Base-by-base conservation (phyloP, 1,284 basidiomycete genomes). In the Amylostereum areolatum region DNA sequence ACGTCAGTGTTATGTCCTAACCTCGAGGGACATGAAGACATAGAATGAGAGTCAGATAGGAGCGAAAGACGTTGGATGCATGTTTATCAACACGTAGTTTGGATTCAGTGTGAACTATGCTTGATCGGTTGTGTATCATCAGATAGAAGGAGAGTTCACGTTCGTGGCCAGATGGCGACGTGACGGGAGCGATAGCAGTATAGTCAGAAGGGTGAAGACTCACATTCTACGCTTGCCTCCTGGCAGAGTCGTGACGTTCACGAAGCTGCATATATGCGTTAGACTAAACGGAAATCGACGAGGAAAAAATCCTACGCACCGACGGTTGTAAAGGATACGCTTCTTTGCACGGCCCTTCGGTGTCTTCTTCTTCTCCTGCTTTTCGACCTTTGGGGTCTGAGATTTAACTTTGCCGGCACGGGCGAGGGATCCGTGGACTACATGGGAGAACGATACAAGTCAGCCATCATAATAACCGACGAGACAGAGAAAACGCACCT, bases 351-450 rank as follows among this genome's bases (percentile, higher is more conserved):
- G 91, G 62, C 94, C 94, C 78, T 90, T 95, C 56, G 92, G 91
- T 41, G 75, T 80, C 86, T 96, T 96, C 83, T 94, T 93, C 87
- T 96, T 97, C 80, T 97, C 94, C 78, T 96, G 92, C 73, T 89
- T 85, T 68, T 96, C 94, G 69, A 96, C 94, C 77, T 96, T 96
- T 64, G 95, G 95, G 66, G 85, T 89, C 76, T 97, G 93, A 64
- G 89, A 92, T 80, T 92, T 97, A 83, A 98, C 95, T 86, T 98
- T 97, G 75, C 94, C 95, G 73, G 94, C 95, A 85, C 96, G 95
- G 74, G 95, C 95, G 77, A 98, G 93, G 70, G 95, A 97, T 74
- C 96, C 95, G 90, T 98, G 95, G 77, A 97, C 96, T 89, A 32
- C 18, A 29, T 4, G 18, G n/a, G 29, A 58, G 27, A 6, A 42